Evolutionary conservation across 2,329 filamentous ascomycete genomes (phyloP).

Genomic region (Monosporascus ibericus): DNA sequence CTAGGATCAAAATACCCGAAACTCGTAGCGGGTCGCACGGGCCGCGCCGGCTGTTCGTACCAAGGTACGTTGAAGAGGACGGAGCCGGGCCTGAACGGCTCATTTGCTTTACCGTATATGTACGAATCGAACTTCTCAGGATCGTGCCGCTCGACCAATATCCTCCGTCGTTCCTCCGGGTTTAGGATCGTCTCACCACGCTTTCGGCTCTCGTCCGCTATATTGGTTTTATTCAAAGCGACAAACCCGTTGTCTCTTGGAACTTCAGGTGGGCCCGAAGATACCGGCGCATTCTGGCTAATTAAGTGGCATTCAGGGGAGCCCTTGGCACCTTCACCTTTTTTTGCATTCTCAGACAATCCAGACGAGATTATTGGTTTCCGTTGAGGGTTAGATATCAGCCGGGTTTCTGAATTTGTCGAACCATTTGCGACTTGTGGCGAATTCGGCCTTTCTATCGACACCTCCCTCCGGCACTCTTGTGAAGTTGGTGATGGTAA

Average conservation of each 20-base stretch:
- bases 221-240: no score
- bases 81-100: constrained; percentile 20
- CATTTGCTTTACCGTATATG: constrained; percentile 32
- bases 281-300: neutral
- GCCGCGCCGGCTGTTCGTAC: constrained; percentile 8
- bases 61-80: constrained; percentile 11
- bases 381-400: neutral
- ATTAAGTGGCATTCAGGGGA: neutral
- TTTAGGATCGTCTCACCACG: constrained; percentile 4
- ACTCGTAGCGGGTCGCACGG: constrained; percentile 22
- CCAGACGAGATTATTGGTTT: neutral
- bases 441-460: neutral
- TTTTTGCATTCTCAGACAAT: neutral
- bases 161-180: constrained; percentile 10
- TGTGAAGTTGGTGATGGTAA: neutral
- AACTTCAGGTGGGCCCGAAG: neutral
- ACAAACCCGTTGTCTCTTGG: neutral
- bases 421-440: neutral
- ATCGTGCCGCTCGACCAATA: constrained; percentile 19
- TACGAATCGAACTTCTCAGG: constrained; percentile 27
- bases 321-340: neutral
- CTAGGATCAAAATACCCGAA: constrained; percentile 46
- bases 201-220: neutral
- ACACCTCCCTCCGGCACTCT: neutral
- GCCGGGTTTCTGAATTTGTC: neutral